These are phyloP conservation scores for Pythium vanterpoolii DNA, from an alignment of 352 stramenopile genomes.

Conservation along the genomic window DNA sequence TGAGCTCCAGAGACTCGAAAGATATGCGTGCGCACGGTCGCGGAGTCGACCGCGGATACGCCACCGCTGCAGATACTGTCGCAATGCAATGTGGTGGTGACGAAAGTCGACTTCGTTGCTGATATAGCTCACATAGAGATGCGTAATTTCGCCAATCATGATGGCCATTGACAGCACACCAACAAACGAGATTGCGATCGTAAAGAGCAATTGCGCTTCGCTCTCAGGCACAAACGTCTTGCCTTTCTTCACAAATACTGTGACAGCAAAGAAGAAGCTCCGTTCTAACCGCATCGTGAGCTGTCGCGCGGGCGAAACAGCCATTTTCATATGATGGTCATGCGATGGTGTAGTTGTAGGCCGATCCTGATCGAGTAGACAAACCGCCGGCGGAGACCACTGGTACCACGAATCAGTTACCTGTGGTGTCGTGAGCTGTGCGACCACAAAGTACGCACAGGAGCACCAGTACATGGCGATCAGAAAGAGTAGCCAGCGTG, in stretches of 20 bases:
- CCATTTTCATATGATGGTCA: slow-evolving; percentile 33
- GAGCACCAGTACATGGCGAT: slow-evolving; percentile 58
- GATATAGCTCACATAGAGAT: slow-evolving; percentile 34
- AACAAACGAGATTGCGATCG: slow-evolving; percentile 20
- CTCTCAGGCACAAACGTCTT: slow-evolving; percentile 23
- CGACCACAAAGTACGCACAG: slow-evolving; percentile 47
- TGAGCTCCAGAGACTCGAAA: slow-evolving; percentile 26
- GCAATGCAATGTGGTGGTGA: slow-evolving; percentile 58
- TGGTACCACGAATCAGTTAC: slow-evolving; percentile 30
- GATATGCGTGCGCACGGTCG: slow-evolving; percentile 17
- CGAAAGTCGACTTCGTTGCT: slow-evolving; percentile 43
- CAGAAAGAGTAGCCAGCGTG: slow-evolving; percentile 52
- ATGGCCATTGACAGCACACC: slow-evolving; percentile 64
- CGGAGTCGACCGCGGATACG: slow-evolving; percentile 18
- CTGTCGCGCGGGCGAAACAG: slow-evolving; percentile 10
- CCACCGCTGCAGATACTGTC: slow-evolving; percentile 32
- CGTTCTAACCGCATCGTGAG: slow-evolving; percentile 40
- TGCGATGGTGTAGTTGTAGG: not conserved
- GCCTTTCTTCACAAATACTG: slow-evolving; percentile 30
- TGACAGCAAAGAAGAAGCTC: slow-evolving; percentile 23
- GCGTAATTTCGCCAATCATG: slow-evolving; percentile 71
- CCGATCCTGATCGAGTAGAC: slow-evolving; percentile 14
- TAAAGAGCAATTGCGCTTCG: slow-evolving; percentile 17
- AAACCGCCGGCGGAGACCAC: slow-evolving; percentile 30
- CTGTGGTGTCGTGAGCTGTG: slow-evolving; percentile 7